phyloP scores from a whole-genome alignment of 805 yeast species.

The Zygosaccharomyces gambellarensis region DNA sequence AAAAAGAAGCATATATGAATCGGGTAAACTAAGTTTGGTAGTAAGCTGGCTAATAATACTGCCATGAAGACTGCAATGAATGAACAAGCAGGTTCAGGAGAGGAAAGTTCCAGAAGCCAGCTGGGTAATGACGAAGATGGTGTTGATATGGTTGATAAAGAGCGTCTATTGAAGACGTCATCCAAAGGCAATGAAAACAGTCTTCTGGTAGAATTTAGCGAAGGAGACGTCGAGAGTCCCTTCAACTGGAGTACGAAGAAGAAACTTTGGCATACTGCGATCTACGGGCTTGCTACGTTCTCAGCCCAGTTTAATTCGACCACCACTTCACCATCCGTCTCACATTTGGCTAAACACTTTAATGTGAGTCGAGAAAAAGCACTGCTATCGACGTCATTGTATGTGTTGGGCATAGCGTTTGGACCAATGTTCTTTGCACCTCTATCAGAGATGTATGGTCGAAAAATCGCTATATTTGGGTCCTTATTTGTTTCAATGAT shows the following conservation, averaged over 20 bases:
- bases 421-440: conserved; percentile 94
- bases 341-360: conserved; percentile 45
- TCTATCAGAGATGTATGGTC: conserved; percentile 67
- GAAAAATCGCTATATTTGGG: conserved; percentile 54
- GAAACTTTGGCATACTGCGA: conserved; percentile 42
- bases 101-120: background rate
- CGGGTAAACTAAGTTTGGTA: background rate
- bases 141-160: background rate
- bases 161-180: background rate
- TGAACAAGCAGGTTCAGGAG: background rate
- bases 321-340: conserved; percentile 61
- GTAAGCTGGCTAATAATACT: background rate
- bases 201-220: background rate
- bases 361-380: conserved; percentile 63
- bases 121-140: background rate
- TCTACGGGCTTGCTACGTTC: conserved; percentile 47
- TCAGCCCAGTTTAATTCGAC: conserved; percentile 74
- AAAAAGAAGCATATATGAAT: background rate
- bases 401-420: conserved; percentile 85
- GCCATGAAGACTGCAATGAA: background rate
- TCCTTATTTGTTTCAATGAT: conserved; percentile 52
- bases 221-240: conserved; percentile 70
- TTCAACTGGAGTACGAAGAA: conserved; percentile 61
- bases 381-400: conserved; percentile 70
- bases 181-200: background rate